Base-by-base conservation (phyloP, 768 basidiomycete genomes). In the Kwoniella europaea region DNA sequence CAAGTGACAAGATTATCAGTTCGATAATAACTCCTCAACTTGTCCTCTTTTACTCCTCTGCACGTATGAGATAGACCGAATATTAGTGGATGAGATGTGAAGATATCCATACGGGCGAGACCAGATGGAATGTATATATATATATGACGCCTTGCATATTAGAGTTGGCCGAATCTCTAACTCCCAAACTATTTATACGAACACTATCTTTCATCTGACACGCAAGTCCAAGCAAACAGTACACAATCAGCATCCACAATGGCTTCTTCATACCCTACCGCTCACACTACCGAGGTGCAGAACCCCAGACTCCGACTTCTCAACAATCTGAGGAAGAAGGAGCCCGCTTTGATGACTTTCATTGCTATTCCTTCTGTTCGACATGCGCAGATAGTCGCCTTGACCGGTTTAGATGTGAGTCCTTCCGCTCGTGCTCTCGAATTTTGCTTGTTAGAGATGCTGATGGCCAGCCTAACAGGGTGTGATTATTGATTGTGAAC, bases 401-500 rank as follows among this genome's bases (percentile, higher is more conserved):
- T 75, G 15, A 76, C 76, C 10, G 78, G 78, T 16, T 41, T 79
- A n/a, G 77, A 80, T 52, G 78, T 78, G 55, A 72, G 77, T 74
- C 12, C 18, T 10, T 16, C 27, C 20, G 9, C 20, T n/a, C 15
- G 29, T 29, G 29, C 29, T 29, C 29, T 29, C 29, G 29, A 29
- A 4, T 29, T 29, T 4, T 29, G 29, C 29, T 29, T 29, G 29
- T 29, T 29, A 29, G 29, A 4, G 29, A 29, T 29, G 35, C 35
- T 35, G 35, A 35, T 35, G 35, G 6, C 35, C 35, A 35, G 35
- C 35, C 6, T 35, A 7, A 35, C 56, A 81, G 76, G 71, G 59
- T 52, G 67, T 82, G 56, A 76, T 83, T 42, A 71, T 83, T 22
- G 80, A 83, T 55, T 82, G 80, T 70, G 82, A 83, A 67, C 80